These are phyloP conservation scores for Colletotrichum camelliae DNA, from an alignment of 2,329 filamentous ascomycete genomes.

Conservation along the genomic window DNA sequence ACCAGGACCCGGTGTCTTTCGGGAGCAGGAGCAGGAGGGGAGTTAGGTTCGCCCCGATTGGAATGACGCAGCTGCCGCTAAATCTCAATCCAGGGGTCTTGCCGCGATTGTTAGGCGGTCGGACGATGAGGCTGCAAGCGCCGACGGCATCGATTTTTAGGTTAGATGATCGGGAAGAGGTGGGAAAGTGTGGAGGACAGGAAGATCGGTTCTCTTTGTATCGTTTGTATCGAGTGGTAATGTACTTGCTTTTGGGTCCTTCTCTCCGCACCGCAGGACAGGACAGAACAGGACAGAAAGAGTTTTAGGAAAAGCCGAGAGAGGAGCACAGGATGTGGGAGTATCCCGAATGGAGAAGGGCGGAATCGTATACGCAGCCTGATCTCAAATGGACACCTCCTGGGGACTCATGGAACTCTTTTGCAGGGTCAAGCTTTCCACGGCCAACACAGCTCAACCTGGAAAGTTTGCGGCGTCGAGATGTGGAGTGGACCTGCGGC, in stretches of 20 bases:
- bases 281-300: neutral
- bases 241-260: neutral
- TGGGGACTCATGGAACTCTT: neutral
- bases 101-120: neutral
- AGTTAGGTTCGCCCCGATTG: neutral
- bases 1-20: neutral
- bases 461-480: neutral
- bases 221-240: neutral
- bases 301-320: neutral
- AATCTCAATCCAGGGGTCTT: constrained; percentile 4
- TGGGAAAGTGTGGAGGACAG: neutral
- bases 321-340: neutral
- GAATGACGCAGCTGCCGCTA: constrained; percentile 11
- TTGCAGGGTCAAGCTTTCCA: neutral
- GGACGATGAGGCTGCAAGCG: constrained; percentile 5
- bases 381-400: neutral
- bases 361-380: neutral
- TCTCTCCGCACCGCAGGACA: neutral
- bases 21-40: neutral
- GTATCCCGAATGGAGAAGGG: neutral
- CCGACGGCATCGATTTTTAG: constrained; percentile 14
- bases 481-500: neutral
- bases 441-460: constrained; percentile 3
- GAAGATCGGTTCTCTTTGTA: neutral
- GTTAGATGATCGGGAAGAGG: constrained; percentile 1